Evolutionary conservation across 192 early-diverging fungal species (phyloP), one percentile per base, ranked within the genome.

Genomic region (Pilaira anomala): DNA sequence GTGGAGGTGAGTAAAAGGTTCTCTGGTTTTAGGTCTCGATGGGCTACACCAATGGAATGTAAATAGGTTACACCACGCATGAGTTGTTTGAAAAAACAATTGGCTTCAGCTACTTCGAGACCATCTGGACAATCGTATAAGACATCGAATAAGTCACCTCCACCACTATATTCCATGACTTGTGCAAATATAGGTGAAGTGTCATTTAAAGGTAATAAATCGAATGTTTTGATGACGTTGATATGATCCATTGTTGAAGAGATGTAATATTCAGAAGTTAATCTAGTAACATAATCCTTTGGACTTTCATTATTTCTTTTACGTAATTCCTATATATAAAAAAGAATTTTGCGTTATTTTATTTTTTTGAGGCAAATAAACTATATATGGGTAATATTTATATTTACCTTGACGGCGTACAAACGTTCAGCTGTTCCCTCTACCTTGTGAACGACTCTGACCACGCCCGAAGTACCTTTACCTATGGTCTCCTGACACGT

Each of bases 131-230:
- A 71, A 18, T 92, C 92, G 58, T 85, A 80, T 51, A 95, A 88
- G 14, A 88, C 50, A 22, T 73, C 63, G 67, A 83, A 93, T 36
- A 95, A 60, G 71, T 95, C 93, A 1, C 93, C 93, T 18, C 89
- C 91, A 9, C 80, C 73, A 58, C 88, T 88, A 72, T 87, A 95
- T 63, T 95, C 91, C 90, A 95, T 93, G 14, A 95, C 90, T 60
- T 86, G 78, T 14, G 77, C 78, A 39, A 78, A 86, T 21, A 71
- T 75, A 19, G 68, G 33, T 28, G 78, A 70, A 25, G 81, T 82
- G 41, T 90, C 88, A 29, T 86, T 86, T 22, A 88, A 80, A 33
- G 80, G 83, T 21, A 85, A 60, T 49, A 95, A 72, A 71, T 95
- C 93, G 11, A 93, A 72, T 0, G 88, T 93, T 51, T 86, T 67